Conservation (phyloP, 148 eudicot genomes). For the Polygonum aviculare region DNA sequence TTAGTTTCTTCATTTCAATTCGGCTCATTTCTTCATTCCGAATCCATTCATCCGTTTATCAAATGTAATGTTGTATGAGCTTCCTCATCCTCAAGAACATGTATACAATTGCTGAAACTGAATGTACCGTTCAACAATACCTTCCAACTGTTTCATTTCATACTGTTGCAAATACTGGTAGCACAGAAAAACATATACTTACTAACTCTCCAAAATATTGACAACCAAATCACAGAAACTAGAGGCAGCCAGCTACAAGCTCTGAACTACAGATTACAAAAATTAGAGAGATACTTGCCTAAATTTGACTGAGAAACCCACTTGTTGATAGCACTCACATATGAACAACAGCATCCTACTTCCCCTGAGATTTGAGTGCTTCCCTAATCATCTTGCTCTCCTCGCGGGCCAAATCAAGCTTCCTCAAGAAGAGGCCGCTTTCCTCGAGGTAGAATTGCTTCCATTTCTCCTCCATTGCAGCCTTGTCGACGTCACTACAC, state of each 20-base stretch:
- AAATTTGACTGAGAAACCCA: too few relatives aligned
- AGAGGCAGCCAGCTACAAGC: neutral
- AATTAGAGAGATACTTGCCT: too few relatives aligned
- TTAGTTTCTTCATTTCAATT: neutral
- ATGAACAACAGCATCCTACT: neutral
- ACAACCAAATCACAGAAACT: too few relatives aligned
- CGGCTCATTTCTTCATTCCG: neutral
- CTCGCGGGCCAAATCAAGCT: conserved; percentile 15
- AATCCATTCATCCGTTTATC: neutral
- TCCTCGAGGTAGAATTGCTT: conserved; percentile 12
- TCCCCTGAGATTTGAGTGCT: conserved; percentile 8
- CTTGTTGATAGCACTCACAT: too few relatives aligned
- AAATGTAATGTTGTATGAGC: neutral
- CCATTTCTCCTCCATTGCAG: conserved; percentile 23
- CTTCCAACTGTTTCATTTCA: conserved; percentile 3
- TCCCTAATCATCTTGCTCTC: conserved; percentile 11
- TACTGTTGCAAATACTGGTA: neutral
- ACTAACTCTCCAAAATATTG: too few relatives aligned
- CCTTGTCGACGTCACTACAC: conserved; percentile 15
- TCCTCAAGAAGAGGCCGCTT: conserved; percentile 9
- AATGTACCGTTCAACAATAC: neutral
- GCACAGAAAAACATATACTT: too few relatives aligned
- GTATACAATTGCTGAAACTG: neutral
- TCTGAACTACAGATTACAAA: neutral
- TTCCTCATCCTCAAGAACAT: neutral